phyloP scores from a whole-genome alignment of 2,329 filamentous ascomycete species.

The Periconia sp. region DNA sequence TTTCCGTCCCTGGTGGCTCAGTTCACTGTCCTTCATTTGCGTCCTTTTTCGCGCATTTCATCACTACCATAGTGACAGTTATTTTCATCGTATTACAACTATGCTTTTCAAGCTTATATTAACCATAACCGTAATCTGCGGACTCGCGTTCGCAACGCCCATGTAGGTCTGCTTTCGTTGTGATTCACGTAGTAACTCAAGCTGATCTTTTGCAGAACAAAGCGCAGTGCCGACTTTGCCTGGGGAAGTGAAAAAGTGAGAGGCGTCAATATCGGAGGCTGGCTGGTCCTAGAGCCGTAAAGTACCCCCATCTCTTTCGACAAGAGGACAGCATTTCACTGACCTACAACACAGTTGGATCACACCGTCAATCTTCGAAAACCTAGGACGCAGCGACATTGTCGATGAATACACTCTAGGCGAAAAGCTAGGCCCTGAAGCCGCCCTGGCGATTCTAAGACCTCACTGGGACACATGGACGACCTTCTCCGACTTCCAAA shows the following conservation, averaged over 20 bases:
- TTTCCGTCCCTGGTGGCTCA: no score
- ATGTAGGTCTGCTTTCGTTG: no score
- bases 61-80: no score
- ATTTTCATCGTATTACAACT: no score
- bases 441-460: slow-evolving; percentile 48
- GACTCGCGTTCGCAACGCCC: no score
- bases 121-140: no score
- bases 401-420: slow-evolving; percentile 57
- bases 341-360: slow-evolving; percentile 49
- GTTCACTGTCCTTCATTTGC: no score
- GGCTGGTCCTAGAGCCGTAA: slow-evolving; percentile 52
- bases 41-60: no score
- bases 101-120: no score
- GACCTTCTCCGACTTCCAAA: slow-evolving; percentile 56
- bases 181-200: background rate
- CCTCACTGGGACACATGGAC: slow-evolving; percentile 57
- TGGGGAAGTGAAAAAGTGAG: slow-evolving; percentile 55
- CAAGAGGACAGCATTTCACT: no score
- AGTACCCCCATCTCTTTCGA: slow-evolving; percentile 11
- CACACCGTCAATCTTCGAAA: slow-evolving; percentile 58
- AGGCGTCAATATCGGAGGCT: slow-evolving; percentile 55
- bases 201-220: slow-evolving; percentile 19
- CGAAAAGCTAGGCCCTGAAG: slow-evolving; percentile 51
- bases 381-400: slow-evolving; percentile 35
- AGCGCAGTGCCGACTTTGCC: slow-evolving; percentile 45